Evolutionary conservation across 768 basidiomycete species (phyloP).

Genomic region (Pisolithus sp.): DNA sequence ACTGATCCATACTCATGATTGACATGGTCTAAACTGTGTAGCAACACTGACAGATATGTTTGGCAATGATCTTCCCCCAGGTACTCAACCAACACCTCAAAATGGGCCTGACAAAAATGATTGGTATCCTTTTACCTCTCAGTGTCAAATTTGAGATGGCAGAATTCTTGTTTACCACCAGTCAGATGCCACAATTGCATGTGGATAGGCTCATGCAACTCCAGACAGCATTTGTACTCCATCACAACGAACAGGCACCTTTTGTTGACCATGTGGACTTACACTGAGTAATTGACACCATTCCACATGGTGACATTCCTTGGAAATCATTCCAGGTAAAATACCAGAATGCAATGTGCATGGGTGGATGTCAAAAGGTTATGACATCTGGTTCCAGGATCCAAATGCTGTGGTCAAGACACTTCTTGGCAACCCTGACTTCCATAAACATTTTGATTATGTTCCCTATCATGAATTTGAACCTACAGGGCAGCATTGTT

Average conservation of each 20-base stretch:
- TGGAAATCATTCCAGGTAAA: not conserved
- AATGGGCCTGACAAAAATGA: not conserved
- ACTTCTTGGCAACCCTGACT: not conserved
- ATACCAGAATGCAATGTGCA: not conserved
- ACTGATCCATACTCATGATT: not conserved
- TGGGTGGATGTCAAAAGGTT: not conserved
- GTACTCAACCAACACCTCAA: slow-evolving; percentile 1
- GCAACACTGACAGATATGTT: not conserved
- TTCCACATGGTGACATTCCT: not conserved
- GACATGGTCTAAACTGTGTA: not conserved
- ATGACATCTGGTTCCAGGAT: not conserved
- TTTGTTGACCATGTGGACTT: not conserved
- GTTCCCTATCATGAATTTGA: not conserved
- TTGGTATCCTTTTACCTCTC: slow-evolving; percentile 14
- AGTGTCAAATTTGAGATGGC: slow-evolving; percentile 13
- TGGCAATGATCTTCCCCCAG: not conserved
- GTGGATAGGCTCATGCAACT: slow-evolving; percentile 14
- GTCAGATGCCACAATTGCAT: slow-evolving; percentile 13
- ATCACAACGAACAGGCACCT: not conserved
- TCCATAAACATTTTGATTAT: not conserved
- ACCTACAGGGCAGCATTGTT: not conserved
- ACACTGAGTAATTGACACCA: not conserved
- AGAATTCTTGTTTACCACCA: slow-evolving; percentile 10
- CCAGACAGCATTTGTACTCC: slow-evolving; percentile 1
- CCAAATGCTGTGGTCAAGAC: not conserved